Percentiles rank a stretch among this genome's conserved stretches.
These are phyloP conservation scores for Psilocybe cubensis DNA, from an alignment of 768 basidiomycete species.

Conservation along the genomic window DNA sequence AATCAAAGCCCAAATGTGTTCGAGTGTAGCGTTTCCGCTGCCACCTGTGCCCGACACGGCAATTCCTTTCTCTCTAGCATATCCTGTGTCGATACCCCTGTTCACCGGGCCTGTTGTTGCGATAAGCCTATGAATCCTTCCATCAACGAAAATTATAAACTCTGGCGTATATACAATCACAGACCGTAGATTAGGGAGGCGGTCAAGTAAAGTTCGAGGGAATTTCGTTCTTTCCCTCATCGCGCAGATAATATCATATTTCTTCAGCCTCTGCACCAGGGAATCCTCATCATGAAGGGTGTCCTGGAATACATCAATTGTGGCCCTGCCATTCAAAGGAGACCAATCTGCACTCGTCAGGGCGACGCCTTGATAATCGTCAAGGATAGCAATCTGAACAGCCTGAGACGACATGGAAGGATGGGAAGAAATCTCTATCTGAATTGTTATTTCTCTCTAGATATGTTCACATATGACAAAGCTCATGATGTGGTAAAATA, in stretches of 20 bases:
- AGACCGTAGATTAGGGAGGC: conserved; percentile 58
- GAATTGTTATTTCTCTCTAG: too few species aligned
- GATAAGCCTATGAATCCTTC: conserved; percentile 40
- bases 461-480: conserved; percentile 20
- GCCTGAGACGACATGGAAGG: conserved; percentile 11
- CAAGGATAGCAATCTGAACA: conserved; percentile 55
- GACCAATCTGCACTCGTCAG: conserved; percentile 60
- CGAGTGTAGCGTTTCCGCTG: conserved; percentile 53
- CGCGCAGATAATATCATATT: conserved; percentile 60
- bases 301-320: conserved; percentile 52
- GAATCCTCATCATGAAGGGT: conserved; percentile 55
- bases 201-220: conserved; percentile 47
- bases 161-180: conserved; percentile 7
- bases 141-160: neutral
- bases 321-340: conserved; percentile 35
- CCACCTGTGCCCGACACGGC: conserved; percentile 52
- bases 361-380: conserved; percentile 62
- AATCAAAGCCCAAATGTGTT: conserved; percentile 66
- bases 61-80: conserved; percentile 52
- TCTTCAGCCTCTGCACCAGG: conserved; percentile 49
- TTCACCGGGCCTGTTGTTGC: conserved; percentile 60
- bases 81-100: conserved; percentile 48
- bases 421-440: conserved; percentile 5
- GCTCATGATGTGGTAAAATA: conserved; percentile 13
- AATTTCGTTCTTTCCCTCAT: conserved; percentile 74